These are phyloP conservation scores for Neonectria neomacrospora DNA, from an alignment of 2,329 filamentous ascomycete genomes.

Conservation along the genomic window DNA sequence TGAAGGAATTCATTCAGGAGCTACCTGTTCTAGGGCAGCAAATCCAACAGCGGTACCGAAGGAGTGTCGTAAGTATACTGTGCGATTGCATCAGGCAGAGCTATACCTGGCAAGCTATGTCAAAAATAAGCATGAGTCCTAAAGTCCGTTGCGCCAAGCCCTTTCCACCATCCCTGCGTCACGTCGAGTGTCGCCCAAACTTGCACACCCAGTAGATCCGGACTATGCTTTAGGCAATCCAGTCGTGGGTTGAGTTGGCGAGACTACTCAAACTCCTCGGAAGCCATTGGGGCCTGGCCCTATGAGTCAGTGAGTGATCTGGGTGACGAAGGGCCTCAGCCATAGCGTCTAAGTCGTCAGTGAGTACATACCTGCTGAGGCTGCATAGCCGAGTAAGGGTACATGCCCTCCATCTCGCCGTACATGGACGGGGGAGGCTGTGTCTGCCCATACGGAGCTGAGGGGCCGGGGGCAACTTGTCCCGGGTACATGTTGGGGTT, in stretches of 20 bases:
- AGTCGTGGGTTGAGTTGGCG: neutral
- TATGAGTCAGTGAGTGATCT: conserved; percentile 25
- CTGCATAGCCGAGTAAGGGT: conserved; percentile 82
- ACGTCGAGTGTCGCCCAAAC: conserved; percentile 23
- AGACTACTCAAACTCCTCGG: conserved; percentile 58
- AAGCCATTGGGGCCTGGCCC: conserved; percentile 55
- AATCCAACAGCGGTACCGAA: conserved; percentile 22
- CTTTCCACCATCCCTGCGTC: conserved; percentile 31
- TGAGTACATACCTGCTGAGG: conserved; percentile 78
- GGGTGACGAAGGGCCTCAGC: neutral
- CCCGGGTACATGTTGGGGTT: conserved; percentile 84
- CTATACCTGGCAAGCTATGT: conserved; percentile 28
- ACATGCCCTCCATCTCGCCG: conserved; percentile 84
- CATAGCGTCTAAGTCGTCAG: neutral
- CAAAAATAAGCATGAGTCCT: conserved; percentile 28
- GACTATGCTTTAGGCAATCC: neutral
- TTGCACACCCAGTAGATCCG: conserved; percentile 25
- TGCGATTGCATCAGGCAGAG: conserved; percentile 19
- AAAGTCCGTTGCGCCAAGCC: conserved; percentile 39
- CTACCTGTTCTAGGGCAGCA: neutral
- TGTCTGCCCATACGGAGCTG: conserved; percentile 79
- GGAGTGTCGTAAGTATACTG: conserved; percentile 33
- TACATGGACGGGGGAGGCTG: conserved; percentile 76
- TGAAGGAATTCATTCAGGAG: conserved; percentile 9
- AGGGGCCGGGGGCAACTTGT: conserved; percentile 78